Base-by-base conservation (phyloP, 805 yeast genomes). In the Schwanniomyces occidentalis region DNA sequence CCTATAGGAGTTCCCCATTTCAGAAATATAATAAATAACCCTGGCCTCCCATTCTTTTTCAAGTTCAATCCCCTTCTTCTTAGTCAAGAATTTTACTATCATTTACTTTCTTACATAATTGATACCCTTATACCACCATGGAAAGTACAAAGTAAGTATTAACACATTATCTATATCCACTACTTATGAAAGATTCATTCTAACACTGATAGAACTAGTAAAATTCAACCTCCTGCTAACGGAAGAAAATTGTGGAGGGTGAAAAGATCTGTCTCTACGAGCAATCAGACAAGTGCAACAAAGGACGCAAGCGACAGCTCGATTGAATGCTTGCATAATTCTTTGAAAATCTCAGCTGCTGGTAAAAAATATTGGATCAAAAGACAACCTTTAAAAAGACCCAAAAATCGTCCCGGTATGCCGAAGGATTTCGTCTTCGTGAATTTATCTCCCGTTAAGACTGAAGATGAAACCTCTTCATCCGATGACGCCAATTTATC, bases 231-330 rank as follows among this genome's bases (percentile, higher is more conserved):
- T 34, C 72, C 73, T 30, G 69, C 71, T 38, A 66, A 67, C 46
- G 73, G 73, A 24, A 66, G 59, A 37, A 68, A 66, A 40, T 52
- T 66, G 42, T 68, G 73, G 73, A 62, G 73, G 53, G 70, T 66
- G 28, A 65, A 61, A 46, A 55, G 61, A 40, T 27, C 53, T n/a
- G 44, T 41, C 7, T 40, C 51, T 5, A 14, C 36, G n/a, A 24
- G 31, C 14, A 20, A 19, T 23, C 15, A 6, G 18, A 13, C 21
- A 10, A 27, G 40, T n/a, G 40, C 44, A 22, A 28, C 36, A 8
- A 15, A 34, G n/a, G 46, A 46, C 23, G 30, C 27, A 17, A 27
- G 31, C 22, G 43, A 33, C 8, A 50, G 55, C 27, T 52, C 65
- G 9, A 52, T 52, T 35, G 69, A 65, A 39, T 68, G 73, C 46